These are phyloP conservation scores for Coffea humblotiana DNA, from an alignment of 305 asterid genomes.

Conservation along the genomic window DNA sequence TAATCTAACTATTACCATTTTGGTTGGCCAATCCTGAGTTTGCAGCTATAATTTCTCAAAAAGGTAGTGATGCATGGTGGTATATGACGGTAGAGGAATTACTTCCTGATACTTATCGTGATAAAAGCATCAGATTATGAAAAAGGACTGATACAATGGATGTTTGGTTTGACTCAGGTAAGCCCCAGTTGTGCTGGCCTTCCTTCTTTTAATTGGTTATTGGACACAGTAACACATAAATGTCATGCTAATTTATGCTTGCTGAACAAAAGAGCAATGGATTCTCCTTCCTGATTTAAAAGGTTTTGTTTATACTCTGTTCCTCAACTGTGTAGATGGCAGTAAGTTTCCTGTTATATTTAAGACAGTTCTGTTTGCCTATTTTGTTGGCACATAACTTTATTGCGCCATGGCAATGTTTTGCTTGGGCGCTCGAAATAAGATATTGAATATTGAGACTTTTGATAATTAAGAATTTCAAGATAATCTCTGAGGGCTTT, in stretches of 20 bases:
- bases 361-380: background rate
- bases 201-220: constrained; percentile 9
- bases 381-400: background rate
- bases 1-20: constrained; percentile 1
- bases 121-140: constrained; percentile 69
- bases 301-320: background rate
- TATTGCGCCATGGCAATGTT: background rate
- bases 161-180: constrained; percentile 99
- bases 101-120: constrained; percentile 83
- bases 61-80: constrained; percentile 99
- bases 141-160: constrained; percentile 96
- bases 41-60: constrained; percentile 86
- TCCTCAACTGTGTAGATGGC: background rate
- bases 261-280: background rate
- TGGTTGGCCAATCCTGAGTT: constrained; percentile 20
- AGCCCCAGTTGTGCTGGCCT: constrained; percentile 14
- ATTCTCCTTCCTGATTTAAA: background rate
- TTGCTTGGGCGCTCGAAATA: background rate
- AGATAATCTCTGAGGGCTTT: background rate
- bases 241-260: background rate
- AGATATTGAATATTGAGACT: background rate
- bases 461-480: background rate
- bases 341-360: background rate
- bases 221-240: background rate
- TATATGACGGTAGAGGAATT: constrained; percentile 89